phyloP scores from a whole-genome alignment of 192 early-diverging fungal species.

The Lunasporangiospora selenospora region DNA sequence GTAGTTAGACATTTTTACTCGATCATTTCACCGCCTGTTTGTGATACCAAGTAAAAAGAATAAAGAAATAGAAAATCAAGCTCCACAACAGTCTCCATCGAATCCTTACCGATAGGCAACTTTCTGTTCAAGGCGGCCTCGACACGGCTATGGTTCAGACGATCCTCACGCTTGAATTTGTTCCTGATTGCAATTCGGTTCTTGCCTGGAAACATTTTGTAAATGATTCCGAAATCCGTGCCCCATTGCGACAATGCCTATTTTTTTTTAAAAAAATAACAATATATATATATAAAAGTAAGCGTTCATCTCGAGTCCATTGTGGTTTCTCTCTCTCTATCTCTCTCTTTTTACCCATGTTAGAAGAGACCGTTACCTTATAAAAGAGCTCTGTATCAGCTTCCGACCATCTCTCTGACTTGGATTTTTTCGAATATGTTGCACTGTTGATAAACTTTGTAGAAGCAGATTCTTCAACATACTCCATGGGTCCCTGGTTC shows the following conservation, averaged over 20 bases:
- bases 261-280: too few relatives aligned
- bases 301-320: too few relatives aligned
- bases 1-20: too few relatives aligned
- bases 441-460: constrained; percentile 44
- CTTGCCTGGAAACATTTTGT: constrained; percentile 38
- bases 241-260: constrained; percentile 54
- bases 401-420: constrained; percentile 43
- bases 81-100: too few relatives aligned
- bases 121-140: constrained; percentile 32
- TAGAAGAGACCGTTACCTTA: constrained; percentile 9
- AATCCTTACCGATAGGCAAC: constrained; percentile 39
- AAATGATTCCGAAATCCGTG: constrained; percentile 55
- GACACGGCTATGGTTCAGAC: constrained; percentile 28
- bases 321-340: too few relatives aligned
- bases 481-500: constrained; percentile 31
- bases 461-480: constrained; percentile 44
- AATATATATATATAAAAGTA: too few relatives aligned
- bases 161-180: constrained; percentile 52
- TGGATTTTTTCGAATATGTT: constrained; percentile 16
- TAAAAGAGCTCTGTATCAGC: constrained; percentile 52
- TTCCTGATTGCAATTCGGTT: constrained; percentile 45
- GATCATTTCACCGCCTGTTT: too few relatives aligned
- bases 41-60: too few relatives aligned
- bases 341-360: too few relatives aligned
- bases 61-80: too few relatives aligned